A percentile compares a stretch with the other conserved stretches of the same genome.
Evolutionary conservation across 208 protist species (phyloP).

Genomic region (Herpetomonas tarakana): DNA sequence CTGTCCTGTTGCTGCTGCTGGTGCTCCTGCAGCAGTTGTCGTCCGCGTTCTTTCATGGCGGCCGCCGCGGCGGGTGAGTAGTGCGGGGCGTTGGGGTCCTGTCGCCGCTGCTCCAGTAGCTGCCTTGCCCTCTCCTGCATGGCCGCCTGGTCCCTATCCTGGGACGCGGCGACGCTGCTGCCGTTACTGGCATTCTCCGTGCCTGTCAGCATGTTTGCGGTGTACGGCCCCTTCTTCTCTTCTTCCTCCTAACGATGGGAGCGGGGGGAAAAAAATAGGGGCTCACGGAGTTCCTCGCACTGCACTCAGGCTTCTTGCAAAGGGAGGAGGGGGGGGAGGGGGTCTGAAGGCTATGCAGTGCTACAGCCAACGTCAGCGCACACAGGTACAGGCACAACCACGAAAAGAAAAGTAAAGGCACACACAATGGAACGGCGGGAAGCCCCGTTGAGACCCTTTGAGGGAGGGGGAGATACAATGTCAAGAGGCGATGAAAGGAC

Average conservation of each 20-base stretch:
- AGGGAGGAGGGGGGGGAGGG: no score
- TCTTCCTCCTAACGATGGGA: neutral
- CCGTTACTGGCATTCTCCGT: conserved; percentile 15
- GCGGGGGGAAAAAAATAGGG: neutral
- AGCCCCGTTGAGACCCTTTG: no score
- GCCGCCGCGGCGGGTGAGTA: conserved; percentile 28
- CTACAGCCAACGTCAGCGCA: no score
- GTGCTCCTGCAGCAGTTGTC: conserved; percentile 17
- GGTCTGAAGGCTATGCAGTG: no score
- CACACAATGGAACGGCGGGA: no score
- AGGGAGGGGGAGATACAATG: no score
- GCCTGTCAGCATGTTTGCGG: neutral
- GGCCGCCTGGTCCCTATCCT: conserved; percentile 18
- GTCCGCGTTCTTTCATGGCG: conserved; percentile 25
- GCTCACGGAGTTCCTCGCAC: neutral
- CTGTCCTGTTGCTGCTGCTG: conserved; percentile 10
- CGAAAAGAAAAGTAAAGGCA: no score
- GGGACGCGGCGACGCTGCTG: neutral
- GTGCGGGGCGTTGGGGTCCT: conserved; percentile 7
- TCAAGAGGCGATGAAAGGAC: no score
- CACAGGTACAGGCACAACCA: no score
- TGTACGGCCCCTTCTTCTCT: neutral
- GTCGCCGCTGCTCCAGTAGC: conserved; percentile 27
- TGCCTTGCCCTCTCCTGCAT: conserved; percentile 39
- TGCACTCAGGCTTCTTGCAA: neutral